Base-by-base conservation (phyloP, 345 rosid genomes). In the Pugionium cornutum region DNA sequence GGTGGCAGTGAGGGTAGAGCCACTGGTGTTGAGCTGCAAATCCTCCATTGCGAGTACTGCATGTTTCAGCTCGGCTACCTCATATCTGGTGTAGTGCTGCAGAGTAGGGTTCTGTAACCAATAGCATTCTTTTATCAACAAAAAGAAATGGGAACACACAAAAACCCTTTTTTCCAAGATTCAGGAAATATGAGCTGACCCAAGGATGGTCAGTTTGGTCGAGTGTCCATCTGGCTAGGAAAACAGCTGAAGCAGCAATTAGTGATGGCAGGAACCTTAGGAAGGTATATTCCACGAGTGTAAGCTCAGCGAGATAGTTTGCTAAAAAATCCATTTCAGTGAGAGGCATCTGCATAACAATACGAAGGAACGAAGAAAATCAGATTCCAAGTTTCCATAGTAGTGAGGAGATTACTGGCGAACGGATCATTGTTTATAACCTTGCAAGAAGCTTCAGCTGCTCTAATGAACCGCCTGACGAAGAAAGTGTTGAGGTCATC, bases 191-290 rank as follows among this genome's bases (percentile, higher is more conserved):
- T 53, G 66, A 59, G 69, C 90, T 55, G 60, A 92, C 98, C 99
- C 99, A 92, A n/a, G 99, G 99, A 77, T 88, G 72, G 63, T 74
- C 90, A 46, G 88, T 79, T 58, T 84, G 97, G 59, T 80, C 51
- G 60, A 92, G 92, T 18, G 94, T 88, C 96, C 97, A 90, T 79
- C 81, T 75, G 47, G 99, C 97, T 18, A 92, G 82, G 76, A 92
- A 84, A 56, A 92, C 96, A 18, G 96, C 87, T 59, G 98, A 88
- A 30, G 98, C 98, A 34, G 98, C 98, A 56, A 80, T 55, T 18
- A 82, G 68, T 29, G 98, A 92, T 49, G 98, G 98, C 36, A 84
- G 70, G 76, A 81, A 83, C 81, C 79, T 82, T 29, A 86, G 78
- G 82, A 90, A 88, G 73, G 62, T 79, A 65, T 90, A 90, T 48